Percentiles rank a stretch among this genome's conserved stretches.
These are phyloP conservation scores for Neurospora sublineolata DNA, from an alignment of 495 filamentous ascomycete genomes.

Conservation along the genomic window DNA sequence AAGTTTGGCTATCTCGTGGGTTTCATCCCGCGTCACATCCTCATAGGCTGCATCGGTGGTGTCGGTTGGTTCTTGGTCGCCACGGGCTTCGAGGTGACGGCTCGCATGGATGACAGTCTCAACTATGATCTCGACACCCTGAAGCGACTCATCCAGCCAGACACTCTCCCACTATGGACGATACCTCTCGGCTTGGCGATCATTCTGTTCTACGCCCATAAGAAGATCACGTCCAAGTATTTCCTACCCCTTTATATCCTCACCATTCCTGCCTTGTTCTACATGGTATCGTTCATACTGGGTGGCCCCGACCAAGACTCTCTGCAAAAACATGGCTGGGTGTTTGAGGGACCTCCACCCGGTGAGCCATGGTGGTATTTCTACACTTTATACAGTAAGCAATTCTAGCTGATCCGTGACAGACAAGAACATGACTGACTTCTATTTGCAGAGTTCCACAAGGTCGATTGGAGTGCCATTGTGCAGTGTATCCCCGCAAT, in stretches of 20 bases:
- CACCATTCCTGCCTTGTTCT: constrained; percentile 67
- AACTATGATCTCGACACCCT: constrained; percentile 69
- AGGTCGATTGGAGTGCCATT: constrained; percentile 72
- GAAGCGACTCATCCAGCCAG: constrained; percentile 51
- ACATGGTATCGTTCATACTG: constrained; percentile 59
- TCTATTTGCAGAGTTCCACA: constrained; percentile 48
- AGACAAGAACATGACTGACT: constrained; percentile 12
- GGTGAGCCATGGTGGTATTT: constrained; percentile 94
- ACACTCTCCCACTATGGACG: constrained; percentile 73
- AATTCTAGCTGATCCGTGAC: not conserved
- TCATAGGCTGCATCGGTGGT: constrained; percentile 95
- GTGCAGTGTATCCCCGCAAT: constrained; percentile 77
- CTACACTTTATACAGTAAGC: constrained; percentile 81
- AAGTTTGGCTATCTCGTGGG: constrained; percentile 82
- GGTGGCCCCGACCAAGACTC: constrained; percentile 48
- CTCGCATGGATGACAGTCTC: constrained; percentile 71
- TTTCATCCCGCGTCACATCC: constrained; percentile 89
- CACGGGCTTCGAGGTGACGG: constrained; percentile 91
- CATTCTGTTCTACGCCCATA: constrained; percentile 62
- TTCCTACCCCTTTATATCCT: constrained; percentile 83
- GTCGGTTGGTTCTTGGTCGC: constrained; percentile 93
- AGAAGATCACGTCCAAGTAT: constrained; percentile 63
- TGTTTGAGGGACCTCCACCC: constrained; percentile 73
- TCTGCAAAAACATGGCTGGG: constrained; percentile 67
- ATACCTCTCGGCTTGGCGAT: constrained; percentile 68